These are phyloP conservation scores for Hypoxylon sp. DNA, from an alignment of 2,329 filamentous ascomycete species.

Conservation along the genomic window DNA sequence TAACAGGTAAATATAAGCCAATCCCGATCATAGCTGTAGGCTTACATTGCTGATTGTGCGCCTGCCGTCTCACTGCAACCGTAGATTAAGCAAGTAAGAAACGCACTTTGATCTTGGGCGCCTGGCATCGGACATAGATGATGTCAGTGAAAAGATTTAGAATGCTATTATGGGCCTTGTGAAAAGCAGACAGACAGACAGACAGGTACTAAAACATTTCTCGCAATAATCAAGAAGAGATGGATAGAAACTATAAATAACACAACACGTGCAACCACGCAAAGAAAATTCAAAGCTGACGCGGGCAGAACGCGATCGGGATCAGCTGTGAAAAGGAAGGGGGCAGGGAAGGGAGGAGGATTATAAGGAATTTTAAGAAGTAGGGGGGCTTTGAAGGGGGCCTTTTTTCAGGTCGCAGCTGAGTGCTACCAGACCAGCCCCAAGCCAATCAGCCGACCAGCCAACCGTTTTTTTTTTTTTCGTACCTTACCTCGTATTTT, in stretches of 20 bases:
- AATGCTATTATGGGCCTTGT: not conserved
- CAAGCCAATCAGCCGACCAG: constrained; percentile 3
- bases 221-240: not conserved
- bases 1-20: constrained; percentile 20
- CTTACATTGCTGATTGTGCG: not conserved
- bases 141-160: not conserved
- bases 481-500: constrained; percentile 14
- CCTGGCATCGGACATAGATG: not conserved
- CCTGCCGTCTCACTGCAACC: constrained; percentile 16
- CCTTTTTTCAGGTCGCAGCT: not conserved
- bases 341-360: too few relatives aligned
- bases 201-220: not conserved
- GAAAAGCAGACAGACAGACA: not conserved
- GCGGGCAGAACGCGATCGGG: constrained; percentile 17
- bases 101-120: not conserved
- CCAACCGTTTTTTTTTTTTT: constrained; percentile 32
- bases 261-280: not conserved
- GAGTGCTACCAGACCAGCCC: constrained; percentile 8
- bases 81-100: not conserved
- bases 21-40: constrained; percentile 9
- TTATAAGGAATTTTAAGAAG: too few relatives aligned
- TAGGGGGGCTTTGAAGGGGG: constrained; percentile 7
- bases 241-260: not conserved
- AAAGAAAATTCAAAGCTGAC: constrained; percentile 21
- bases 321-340: too few relatives aligned